These are phyloP conservation scores for Monosporozyma aerobia DNA, from an alignment of 805 yeast species.

Conservation along the genomic window DNA sequence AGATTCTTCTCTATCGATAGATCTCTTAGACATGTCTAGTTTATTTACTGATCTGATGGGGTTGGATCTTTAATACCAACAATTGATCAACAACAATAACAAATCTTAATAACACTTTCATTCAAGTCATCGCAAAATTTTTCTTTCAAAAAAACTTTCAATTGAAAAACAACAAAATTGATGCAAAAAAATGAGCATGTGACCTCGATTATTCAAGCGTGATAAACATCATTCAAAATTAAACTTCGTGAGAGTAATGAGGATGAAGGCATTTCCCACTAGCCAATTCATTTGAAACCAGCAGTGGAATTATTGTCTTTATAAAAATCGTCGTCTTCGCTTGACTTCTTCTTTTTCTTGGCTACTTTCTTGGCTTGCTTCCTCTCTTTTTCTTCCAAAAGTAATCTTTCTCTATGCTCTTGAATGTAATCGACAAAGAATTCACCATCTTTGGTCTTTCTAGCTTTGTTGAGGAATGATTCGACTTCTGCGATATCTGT, in stretches of 20 bases:
- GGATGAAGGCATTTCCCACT: not conserved
- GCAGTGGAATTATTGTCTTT: not conserved
- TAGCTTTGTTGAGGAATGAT: conserved; percentile 21
- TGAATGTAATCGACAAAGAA: conserved; percentile 15
- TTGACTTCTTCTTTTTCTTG: conserved; percentile 9
- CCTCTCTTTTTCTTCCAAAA: conserved; percentile 18
- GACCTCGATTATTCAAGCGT: not conserved
- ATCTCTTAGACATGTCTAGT: conserved; percentile 41
- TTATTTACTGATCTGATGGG: not conserved
- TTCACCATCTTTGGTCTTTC: conserved; percentile 24
- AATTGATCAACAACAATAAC: not conserved
- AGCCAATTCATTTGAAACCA: not conserved
- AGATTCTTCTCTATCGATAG: conserved; percentile 32
- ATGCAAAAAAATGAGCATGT: not conserved
- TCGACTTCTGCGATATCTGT: conserved; percentile 22
- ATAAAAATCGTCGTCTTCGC: not conserved
- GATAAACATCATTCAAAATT: not conserved
- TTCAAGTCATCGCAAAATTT: conserved; percentile 4
- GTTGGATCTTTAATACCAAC: not conserved
- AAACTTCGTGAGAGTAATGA: not conserved
- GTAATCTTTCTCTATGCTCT: conserved; percentile 12
- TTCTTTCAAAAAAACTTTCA: not conserved
- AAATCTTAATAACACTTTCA: not conserved
- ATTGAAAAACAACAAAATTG: not conserved
- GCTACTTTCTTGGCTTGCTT: conserved; percentile 13